Conservation (phyloP, 164 flowering plant species). For the Sedum album region DNA sequence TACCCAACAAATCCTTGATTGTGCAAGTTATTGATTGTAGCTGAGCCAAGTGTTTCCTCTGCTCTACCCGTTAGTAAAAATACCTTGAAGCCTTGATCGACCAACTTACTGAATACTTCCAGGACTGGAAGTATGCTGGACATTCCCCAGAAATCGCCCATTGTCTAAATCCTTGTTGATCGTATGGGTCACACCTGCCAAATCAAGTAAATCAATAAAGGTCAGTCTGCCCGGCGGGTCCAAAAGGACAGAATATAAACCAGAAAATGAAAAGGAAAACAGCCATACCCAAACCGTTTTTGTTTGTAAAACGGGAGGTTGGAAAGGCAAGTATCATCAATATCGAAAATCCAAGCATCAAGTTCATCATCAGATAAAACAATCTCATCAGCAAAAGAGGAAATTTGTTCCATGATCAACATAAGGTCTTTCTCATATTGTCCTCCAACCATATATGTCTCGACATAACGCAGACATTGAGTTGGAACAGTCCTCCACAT, state of each 20-base stretch:
- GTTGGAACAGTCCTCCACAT: conserved; percentile 68
- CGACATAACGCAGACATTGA: conserved; percentile 39
- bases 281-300: no score
- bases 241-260: no score
- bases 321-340: no score
- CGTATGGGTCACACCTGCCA: conserved; percentile 64
- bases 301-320: no score
- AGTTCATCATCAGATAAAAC: no score
- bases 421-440: conserved; percentile 53
- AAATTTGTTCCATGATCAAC: conserved; percentile 38
- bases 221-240: no score
- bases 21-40: conserved; percentile 42
- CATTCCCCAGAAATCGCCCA: conserved; percentile 60
- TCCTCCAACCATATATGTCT: conserved; percentile 59
- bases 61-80: conserved; percentile 69
- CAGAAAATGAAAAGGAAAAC: no score
- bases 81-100: no score
- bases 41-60: conserved; percentile 40
- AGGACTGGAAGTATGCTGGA: conserved; percentile 43
- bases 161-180: conserved; percentile 41
- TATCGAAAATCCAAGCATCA: no score
- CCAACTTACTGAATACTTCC: conserved; percentile 36
- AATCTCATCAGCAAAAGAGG: conserved; percentile 25
- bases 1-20: conserved; percentile 54
- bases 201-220: neutral